phyloP scores from a whole-genome alignment of 345 rosid species.

The Cochlearia excelsa region DNA sequence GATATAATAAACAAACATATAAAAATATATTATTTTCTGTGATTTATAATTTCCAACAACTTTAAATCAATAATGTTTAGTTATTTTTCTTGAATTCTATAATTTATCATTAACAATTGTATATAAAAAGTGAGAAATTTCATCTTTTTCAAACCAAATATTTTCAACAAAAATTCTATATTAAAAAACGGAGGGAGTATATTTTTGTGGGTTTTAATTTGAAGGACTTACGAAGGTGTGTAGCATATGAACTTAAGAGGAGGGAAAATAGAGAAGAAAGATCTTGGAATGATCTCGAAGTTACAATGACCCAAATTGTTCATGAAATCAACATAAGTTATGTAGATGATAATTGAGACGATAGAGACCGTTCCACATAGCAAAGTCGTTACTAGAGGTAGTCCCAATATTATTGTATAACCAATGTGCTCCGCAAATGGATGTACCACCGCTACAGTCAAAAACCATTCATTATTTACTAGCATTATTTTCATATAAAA shows the following conservation, averaged over 20 bases:
- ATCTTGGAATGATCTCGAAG: slow-evolving; percentile 62
- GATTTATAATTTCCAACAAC: too few species aligned
- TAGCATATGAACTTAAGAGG: slow-evolving; percentile 71
- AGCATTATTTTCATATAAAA: too few species aligned
- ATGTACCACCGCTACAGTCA: slow-evolving; percentile 68
- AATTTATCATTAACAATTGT: too few species aligned
- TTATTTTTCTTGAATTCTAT: too few species aligned
- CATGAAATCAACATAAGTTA: slow-evolving; percentile 62
- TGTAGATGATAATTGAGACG: slow-evolving; percentile 24
- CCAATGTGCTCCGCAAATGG: slow-evolving; percentile 69
- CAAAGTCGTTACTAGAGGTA: slow-evolving; percentile 39
- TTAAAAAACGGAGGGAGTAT: too few species aligned
- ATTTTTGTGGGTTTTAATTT: not conserved
- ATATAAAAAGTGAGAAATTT: too few species aligned
- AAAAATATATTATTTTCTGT: too few species aligned
- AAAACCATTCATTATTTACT: not conserved
- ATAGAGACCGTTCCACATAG: slow-evolving; percentile 40
- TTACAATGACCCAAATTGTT: slow-evolving; percentile 92
- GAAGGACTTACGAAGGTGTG: slow-evolving; percentile 42
- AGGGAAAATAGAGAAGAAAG: slow-evolving; percentile 55
- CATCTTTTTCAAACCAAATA: too few species aligned
- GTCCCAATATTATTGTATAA: slow-evolving; percentile 48
- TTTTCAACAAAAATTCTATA: too few species aligned
- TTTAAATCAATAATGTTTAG: too few species aligned
- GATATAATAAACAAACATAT: too few species aligned